These are phyloP conservation scores for Leucosporidium scottii DNA, from an alignment of 768 basidiomycete genomes.

Conservation along the genomic window DNA sequence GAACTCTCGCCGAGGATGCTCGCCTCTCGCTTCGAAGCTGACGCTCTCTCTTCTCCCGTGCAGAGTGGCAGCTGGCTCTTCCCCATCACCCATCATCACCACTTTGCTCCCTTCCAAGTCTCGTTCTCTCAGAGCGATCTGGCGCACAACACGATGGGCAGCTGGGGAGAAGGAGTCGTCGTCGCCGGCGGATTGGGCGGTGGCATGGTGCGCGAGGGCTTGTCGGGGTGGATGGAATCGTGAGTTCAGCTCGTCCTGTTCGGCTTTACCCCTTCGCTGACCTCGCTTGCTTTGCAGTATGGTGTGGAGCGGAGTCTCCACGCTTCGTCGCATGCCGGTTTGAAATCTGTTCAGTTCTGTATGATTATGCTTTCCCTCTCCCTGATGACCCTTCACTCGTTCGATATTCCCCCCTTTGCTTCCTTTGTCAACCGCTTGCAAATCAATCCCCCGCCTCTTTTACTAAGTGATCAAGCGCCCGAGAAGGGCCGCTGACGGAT, in stretches of 20 bases:
- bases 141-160: background rate
- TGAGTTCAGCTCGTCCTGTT: background rate
- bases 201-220: slow-evolving; percentile 4
- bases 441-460: too few relatives aligned
- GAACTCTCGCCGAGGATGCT: background rate
- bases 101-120: slow-evolving; percentile 13
- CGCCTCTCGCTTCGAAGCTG: too few relatives aligned
- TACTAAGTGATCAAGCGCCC: too few relatives aligned
- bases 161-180: background rate
- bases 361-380: background rate
- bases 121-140: background rate
- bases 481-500: too few relatives aligned
- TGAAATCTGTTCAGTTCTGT: slow-evolving; percentile 4
- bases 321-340: slow-evolving; percentile 12
- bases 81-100: slow-evolving; percentile 21
- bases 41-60: too few relatives aligned
- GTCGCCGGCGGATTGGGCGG: slow-evolving; percentile 12
- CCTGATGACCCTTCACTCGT: background rate
- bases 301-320: slow-evolving; percentile 19
- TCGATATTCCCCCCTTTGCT: too few relatives aligned
- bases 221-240: background rate
- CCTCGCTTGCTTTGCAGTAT: background rate
- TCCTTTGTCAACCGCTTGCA: too few relatives aligned
- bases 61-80: slow-evolving; percentile 20
- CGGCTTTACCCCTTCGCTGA: background rate